phyloP scores from a whole-genome alignment of 805 yeast species.

The Metschnikowia santaceciliae region DNA sequence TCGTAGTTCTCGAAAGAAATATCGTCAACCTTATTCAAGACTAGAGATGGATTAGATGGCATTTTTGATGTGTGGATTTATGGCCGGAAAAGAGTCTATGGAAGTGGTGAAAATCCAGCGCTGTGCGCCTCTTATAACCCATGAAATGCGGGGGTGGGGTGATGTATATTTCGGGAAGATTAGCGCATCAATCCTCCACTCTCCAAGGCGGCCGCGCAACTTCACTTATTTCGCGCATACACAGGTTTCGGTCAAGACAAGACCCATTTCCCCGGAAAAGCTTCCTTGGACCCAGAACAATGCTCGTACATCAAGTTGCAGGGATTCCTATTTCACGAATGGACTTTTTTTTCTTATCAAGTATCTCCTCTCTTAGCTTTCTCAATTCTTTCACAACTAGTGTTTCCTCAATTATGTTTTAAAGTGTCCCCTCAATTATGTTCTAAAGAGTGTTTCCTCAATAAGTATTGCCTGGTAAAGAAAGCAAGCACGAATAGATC shows the following conservation, averaged over 20 bases:
- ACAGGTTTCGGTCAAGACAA: not conserved
- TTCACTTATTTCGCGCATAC: not conserved
- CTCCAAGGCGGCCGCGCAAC: not conserved
- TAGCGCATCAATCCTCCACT: not conserved
- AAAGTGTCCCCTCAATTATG: too few relatives aligned
- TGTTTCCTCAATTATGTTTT: too few relatives aligned
- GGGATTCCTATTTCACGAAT: too few relatives aligned
- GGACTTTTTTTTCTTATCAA: too few relatives aligned
- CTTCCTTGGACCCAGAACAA: not conserved
- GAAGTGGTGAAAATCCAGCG: not conserved
- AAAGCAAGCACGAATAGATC: not conserved
- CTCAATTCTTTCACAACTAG: too few relatives aligned
- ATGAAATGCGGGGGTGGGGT: slow-evolving; percentile 5
- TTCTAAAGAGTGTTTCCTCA: not conserved
- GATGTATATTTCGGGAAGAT: slow-evolving; percentile 6
- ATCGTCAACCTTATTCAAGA: slow-evolving; percentile 58
- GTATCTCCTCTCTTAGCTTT: too few relatives aligned
- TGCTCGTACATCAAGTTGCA: too few relatives aligned
- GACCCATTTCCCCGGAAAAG: not conserved
- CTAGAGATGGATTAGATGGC: slow-evolving; percentile 50
- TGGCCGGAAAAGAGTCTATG: not conserved
- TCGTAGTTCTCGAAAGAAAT: slow-evolving; percentile 66
- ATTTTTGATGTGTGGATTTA: slow-evolving; percentile 8
- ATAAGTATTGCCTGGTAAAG: not conserved
- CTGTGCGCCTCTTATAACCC: slow-evolving; percentile 4